Base-by-base conservation (phyloP, 2,329 filamentous ascomycete species). In the Hortaea werneckii region DNA sequence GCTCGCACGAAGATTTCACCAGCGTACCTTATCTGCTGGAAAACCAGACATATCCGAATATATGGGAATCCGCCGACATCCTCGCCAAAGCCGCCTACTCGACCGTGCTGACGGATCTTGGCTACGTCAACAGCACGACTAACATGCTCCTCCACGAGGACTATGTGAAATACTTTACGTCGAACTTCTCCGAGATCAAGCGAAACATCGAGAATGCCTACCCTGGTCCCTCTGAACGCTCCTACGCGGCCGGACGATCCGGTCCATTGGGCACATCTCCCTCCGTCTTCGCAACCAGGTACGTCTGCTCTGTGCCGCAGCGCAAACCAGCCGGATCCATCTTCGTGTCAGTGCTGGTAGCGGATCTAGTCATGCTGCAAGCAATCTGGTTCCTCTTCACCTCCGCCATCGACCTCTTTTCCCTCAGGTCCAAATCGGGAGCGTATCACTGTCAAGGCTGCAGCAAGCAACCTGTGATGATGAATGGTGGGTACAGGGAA, bases 291-390 rank as follows among this genome's bases (percentile, higher is more conserved):
- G 40, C 28, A 4, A 44, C 47, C 10, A 40, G 41, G n/a, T 54
- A 54, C 37, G 41, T 54, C 26, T 55, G 53, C 47, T 44, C 53
- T 29, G 48, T 55, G 2, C 53, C 53, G 1, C 48, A 47, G 12
- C 45, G 41, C 6, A 52, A 54, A 27, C 43, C 51, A 2, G 28
- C 20, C 27, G 48, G 48, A 4, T 42, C 42, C 9, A 34, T 55
- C 5, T 49, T 55, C 40, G 39, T 54, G 20, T 41, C 50, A 1
- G 43, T 55, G 5, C 41, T 54, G 8, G 40, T 55, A 5, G 51
- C 51, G 1, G 51, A 55, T 39, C 13, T 55, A 20, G 51, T 55
- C 9, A 43, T 55, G 10, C 32, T 55, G 30, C 51, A 52, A 29
- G 50, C 50, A 5, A 35, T 49, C 10, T 55, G 53, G 53, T 35